A percentile compares a stretch with the other conserved stretches of the same genome.
These are phyloP conservation scores for Macadamia tetraphylla DNA, from an alignment of 164 flowering plant genomes.

Conservation along the genomic window DNA sequence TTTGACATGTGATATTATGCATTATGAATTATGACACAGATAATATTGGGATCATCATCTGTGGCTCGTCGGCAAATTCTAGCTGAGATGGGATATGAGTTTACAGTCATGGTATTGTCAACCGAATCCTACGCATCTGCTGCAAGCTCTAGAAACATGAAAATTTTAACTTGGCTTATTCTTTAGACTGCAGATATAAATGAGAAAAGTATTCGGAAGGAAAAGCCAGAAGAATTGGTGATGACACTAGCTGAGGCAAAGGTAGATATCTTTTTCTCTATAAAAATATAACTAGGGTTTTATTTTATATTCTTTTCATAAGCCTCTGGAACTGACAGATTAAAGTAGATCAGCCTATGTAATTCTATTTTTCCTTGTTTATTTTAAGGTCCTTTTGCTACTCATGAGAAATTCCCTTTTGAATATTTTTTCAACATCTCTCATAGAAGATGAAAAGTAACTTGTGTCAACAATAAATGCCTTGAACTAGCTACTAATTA, in stretches of 20 bases:
- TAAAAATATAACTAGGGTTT: too few relatives aligned
- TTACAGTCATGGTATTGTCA: slow-evolving; percentile 55
- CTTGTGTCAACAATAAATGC: too few relatives aligned
- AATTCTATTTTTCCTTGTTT: too few relatives aligned
- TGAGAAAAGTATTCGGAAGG: slow-evolving; percentile 70
- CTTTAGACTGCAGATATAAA: slow-evolving; percentile 88
- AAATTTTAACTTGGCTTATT: slow-evolving; percentile 6
- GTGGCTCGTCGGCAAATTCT: slow-evolving; percentile 63
- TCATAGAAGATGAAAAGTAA: too few relatives aligned
- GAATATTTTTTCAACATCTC: too few relatives aligned
- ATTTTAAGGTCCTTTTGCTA: too few relatives aligned
- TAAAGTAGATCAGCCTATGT: too few relatives aligned
- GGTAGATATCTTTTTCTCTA: slow-evolving; percentile 27
- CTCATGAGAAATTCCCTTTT: too few relatives aligned
- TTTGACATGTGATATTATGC: neutral
- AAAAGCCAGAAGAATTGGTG: slow-evolving; percentile 86
- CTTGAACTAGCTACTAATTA: too few relatives aligned
- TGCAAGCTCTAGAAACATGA: neutral
- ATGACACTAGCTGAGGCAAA: slow-evolving; percentile 91
- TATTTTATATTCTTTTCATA: too few relatives aligned
- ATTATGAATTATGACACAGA: slow-evolving; percentile 38
- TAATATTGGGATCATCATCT: slow-evolving; percentile 89
- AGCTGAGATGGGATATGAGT: slow-evolving; percentile 86
- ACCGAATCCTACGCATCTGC: neutral
- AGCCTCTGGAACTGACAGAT: too few relatives aligned